phyloP scores from a whole-genome alignment of 345 rosid genomes.

The Gossypium sturtianum region DNA sequence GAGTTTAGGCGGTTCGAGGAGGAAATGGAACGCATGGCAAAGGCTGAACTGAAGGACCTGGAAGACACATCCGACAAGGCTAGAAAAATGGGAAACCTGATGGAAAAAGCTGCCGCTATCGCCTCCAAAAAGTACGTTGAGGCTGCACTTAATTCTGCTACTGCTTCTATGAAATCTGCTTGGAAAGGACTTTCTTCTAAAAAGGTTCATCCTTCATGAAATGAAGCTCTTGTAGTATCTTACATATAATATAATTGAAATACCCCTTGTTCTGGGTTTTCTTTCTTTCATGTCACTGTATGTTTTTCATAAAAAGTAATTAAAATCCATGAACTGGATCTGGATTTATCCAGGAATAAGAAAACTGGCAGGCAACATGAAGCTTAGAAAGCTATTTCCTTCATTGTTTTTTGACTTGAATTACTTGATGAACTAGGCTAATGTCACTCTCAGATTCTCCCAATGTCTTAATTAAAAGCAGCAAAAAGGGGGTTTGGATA shows the following conservation, averaged over 20 bases:
- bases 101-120: constrained; percentile 56
- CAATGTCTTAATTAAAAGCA: background rate
- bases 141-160: constrained; percentile 70
- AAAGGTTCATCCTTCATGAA: constrained; percentile 63
- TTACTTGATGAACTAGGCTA: background rate
- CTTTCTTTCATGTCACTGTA: background rate
- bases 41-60: constrained; percentile 34
- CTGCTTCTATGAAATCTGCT: constrained; percentile 79
- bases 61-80: constrained; percentile 58
- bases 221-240: background rate
- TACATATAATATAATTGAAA: background rate
- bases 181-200: constrained; percentile 51
- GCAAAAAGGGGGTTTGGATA: background rate
- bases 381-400: too few relatives aligned
- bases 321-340: background rate
- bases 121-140: constrained; percentile 70
- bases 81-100: constrained; percentile 43
- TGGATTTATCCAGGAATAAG: background rate
- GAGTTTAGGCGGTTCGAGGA: constrained; percentile 60
- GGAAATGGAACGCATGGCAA: constrained; percentile 59
- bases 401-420: background rate
- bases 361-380: background rate
- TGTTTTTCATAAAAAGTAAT: background rate
- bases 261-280: background rate
- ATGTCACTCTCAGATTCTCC: background rate